phyloP scores from a whole-genome alignment of 768 basidiomycete genomes.

The Stropharia rugosoannulata region DNA sequence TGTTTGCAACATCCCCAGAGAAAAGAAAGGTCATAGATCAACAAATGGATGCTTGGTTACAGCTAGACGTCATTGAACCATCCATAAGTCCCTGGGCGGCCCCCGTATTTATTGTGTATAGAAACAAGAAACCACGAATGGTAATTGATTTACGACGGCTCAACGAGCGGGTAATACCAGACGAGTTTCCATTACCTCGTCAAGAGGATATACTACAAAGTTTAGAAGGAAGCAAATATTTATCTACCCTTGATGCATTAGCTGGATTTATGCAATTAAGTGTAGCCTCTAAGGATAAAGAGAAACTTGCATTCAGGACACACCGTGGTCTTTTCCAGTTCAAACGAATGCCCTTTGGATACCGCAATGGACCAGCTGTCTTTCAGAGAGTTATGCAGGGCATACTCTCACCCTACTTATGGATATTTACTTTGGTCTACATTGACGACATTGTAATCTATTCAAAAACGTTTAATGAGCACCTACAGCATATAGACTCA shows the following conservation, averaged over 20 bases:
- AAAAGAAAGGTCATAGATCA: slow-evolving; percentile 24
- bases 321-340: not conserved
- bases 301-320: not conserved
- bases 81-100: slow-evolving; percentile 37
- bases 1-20: slow-evolving; percentile 22
- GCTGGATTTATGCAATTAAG: slow-evolving; percentile 39
- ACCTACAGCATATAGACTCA: not conserved
- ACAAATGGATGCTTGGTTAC: slow-evolving; percentile 28
- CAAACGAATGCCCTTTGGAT: slow-evolving; percentile 3
- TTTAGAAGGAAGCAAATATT: slow-evolving; percentile 23
- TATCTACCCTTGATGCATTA: slow-evolving; percentile 15
- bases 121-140: slow-evolving; percentile 34
- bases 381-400: slow-evolving; percentile 5
- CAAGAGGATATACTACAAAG: slow-evolving; percentile 25
- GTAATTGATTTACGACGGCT: slow-evolving; percentile 29
- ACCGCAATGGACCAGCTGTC: not conserved
- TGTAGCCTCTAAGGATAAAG: slow-evolving; percentile 10
- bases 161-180: slow-evolving; percentile 2
- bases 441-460: slow-evolving; percentile 5
- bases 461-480: not conserved
- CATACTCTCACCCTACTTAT: not conserved
- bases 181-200: slow-evolving; percentile 21
- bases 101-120: slow-evolving; percentile 32
- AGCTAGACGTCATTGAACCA: slow-evolving; percentile 36
- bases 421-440: slow-evolving; percentile 1